Base-by-base conservation (phyloP, 192 early-diverging fungal genomes). In the Entophlyctis luteolus region DNA sequence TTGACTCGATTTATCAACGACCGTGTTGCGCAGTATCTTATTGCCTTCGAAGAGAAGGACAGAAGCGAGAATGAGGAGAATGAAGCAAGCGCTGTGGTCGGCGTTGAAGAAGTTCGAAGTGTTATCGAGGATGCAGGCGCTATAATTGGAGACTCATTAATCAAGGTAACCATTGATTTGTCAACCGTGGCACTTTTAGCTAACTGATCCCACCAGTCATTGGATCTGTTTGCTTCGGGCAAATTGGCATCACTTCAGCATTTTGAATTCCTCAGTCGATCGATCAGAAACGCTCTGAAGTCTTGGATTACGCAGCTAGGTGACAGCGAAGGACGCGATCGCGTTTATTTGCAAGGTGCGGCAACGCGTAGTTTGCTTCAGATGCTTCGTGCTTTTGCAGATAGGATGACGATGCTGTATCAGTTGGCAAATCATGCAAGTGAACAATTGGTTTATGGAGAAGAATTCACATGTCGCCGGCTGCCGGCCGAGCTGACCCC, bases 221-320 rank as follows among this genome's bases (percentile, higher is more conserved):
- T 66, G 14, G 63, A 75, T 28, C 27, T 74, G 28, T 77, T 73
- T 55, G 38, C 59, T 28, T 23, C 47, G 3, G n/a, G 22, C 14
- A 65, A 62, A 27, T 33, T 72, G 3, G 37, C 16, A 2, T 57
- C 48, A 3, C 55, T 74, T 4, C 38, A 77, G 42, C 62, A 60
- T 39, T 42, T 69, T 22, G 68, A 74, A 22, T 42, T 14, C 23
- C 72, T 77, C 6, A 63, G 47, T 6, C 73, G 72, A 48, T 8
- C 42, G 33, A 10, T 77, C 1, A 63, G 73, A 22, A 31, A 35
- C 12, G 27, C 36, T 32, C 4, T 77, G 8, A 74, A 77, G 45
- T 16, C 55, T 22, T 77, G 76, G 76, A 28, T 55, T 3, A 6
- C 25, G 4, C 22, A 50, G 5, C 31, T 62, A 33, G 34, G 14